phyloP scores from a whole-genome alignment of 2,329 filamentous ascomycete genomes.

The Colletotrichum paranaense region DNA sequence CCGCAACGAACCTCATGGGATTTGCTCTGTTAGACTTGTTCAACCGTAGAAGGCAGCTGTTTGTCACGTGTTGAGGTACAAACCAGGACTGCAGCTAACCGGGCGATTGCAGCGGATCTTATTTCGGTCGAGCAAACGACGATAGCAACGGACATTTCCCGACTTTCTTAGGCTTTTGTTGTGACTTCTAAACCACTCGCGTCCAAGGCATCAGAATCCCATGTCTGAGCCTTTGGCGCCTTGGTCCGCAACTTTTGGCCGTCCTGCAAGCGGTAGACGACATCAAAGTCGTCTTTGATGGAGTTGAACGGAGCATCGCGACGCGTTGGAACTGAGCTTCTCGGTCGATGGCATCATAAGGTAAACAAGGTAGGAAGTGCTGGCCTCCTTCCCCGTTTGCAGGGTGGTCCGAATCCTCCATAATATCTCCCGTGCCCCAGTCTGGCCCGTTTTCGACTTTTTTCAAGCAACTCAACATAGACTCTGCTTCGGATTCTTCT shows the following conservation, averaged over 20 bases:
- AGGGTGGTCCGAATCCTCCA: conserved; percentile 4
- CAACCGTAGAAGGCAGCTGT: conserved; percentile 28
- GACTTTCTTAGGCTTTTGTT: neutral
- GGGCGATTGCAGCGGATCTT: conserved; percentile 33
- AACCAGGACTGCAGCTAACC: conserved; percentile 36
- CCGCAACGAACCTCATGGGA: neutral
- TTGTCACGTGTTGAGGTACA: conserved; percentile 37
- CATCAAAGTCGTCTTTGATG: conserved; percentile 28
- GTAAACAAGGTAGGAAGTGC: conserved; percentile 6
- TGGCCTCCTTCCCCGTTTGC: conserved; percentile 31
- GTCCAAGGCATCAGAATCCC: conserved; percentile 20
- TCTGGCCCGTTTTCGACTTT: neutral
- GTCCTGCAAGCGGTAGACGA: conserved; percentile 9
- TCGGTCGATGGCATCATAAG: conserved; percentile 29
- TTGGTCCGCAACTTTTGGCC: conserved; percentile 4
- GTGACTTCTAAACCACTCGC: neutral
- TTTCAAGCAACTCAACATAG: neutral
- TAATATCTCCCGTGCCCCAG: conserved; percentile 12
- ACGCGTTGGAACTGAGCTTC: conserved; percentile 11
- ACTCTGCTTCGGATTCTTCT: neutral
- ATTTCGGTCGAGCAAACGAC: conserved; percentile 35
- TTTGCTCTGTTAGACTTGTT: conserved; percentile 19
- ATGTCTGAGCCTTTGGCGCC: conserved; percentile 28
- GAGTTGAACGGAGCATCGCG: neutral
- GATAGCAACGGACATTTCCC: conserved; percentile 23